A percentile compares a stretch with the other conserved stretches of the same genome.
phyloP scores from a whole-genome alignment of 2,329 filamentous ascomycete species.

The Phialemonium atrogriseum region DNA sequence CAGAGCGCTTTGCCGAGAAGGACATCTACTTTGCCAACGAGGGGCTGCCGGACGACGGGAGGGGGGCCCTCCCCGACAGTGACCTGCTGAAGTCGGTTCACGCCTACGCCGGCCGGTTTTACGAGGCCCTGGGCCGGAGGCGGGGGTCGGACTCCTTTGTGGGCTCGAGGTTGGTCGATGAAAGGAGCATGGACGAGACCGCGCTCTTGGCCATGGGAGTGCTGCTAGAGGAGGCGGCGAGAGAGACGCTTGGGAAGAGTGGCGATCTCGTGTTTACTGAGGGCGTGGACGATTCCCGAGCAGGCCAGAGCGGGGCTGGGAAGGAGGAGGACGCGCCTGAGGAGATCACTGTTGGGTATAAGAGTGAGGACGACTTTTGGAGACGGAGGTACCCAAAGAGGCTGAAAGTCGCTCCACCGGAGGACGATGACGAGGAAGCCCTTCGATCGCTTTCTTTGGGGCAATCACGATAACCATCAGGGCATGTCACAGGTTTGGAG shows the following conservation, averaged over 20 bases:
- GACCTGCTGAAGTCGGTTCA: constrained; percentile 64
- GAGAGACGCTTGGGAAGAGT: constrained; percentile 50
- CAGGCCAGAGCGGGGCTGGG: background rate
- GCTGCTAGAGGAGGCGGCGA: constrained; percentile 61
- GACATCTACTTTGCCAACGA: constrained; percentile 64
- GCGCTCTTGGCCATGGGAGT: constrained; percentile 69
- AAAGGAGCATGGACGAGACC: constrained; percentile 67
- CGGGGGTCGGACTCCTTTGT: constrained; percentile 9
- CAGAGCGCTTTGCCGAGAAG: constrained; percentile 58
- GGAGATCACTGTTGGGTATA: too few species aligned
- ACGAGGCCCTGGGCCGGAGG: constrained; percentile 32
- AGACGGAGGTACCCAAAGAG: too few species aligned
- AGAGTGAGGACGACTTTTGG: too few species aligned
- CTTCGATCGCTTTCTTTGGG: too few species aligned
- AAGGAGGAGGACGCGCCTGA: background rate
- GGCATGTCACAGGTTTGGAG: too few species aligned
- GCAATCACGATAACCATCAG: too few species aligned
- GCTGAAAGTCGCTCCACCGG: too few species aligned
- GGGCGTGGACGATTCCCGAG: constrained; percentile 24
- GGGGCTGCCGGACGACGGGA: constrained; percentile 38
- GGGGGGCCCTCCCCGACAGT: constrained; percentile 52
- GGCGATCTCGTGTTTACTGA: constrained; percentile 69
- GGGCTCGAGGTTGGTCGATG: constrained; percentile 29
- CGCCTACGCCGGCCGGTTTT: constrained; percentile 59
- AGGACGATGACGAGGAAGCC: too few species aligned